Conservation (phyloP, 1,139 yeast genomes). For the Suhomyces terraborum region DNA sequence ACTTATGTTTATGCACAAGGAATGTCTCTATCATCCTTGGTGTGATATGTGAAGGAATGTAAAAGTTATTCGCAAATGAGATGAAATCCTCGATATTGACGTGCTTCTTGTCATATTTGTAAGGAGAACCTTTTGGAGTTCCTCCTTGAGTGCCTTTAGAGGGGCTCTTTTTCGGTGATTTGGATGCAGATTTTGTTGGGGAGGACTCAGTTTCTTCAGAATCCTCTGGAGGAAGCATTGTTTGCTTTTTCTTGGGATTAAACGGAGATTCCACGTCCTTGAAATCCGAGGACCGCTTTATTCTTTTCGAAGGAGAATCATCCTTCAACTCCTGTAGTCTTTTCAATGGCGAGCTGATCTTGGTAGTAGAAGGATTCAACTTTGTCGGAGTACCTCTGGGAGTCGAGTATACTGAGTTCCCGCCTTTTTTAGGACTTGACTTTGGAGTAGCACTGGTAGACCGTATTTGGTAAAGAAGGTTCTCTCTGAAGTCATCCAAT, state of each 20-base stretch:
- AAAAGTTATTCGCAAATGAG: slow-evolving; percentile 62
- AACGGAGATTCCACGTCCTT: slow-evolving; percentile 36
- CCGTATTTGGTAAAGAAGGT: slow-evolving; percentile 28
- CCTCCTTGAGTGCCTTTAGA: slow-evolving; percentile 4
- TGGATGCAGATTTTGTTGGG: slow-evolving; percentile 8
- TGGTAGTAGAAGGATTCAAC: slow-evolving; percentile 17
- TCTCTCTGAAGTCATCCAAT: slow-evolving; percentile 47
- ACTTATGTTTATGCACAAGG: slow-evolving; percentile 50
- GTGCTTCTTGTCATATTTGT: slow-evolving; percentile 29
- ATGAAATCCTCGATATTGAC: slow-evolving; percentile 53
- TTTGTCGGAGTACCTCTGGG: slow-evolving; percentile 15
- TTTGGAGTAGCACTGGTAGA: slow-evolving; percentile 38
- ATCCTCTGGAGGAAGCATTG: slow-evolving; percentile 4
- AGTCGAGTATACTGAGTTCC: slow-evolving; percentile 10
- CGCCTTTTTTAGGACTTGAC: slow-evolving; percentile 18
- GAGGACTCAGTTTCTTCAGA: background rate
- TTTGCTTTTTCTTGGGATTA: slow-evolving; percentile 25
- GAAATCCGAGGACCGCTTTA: slow-evolving; percentile 7
- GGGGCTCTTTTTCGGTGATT: slow-evolving; percentile 2
- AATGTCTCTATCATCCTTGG: slow-evolving; percentile 53
- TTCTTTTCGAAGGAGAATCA: slow-evolving; percentile 13
- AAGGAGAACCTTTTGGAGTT: slow-evolving; percentile 10
- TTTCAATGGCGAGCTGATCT: slow-evolving; percentile 31
- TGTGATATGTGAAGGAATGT: slow-evolving; percentile 57
- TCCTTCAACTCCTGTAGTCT: slow-evolving; percentile 27